phyloP scores from a whole-genome alignment of 805 yeast genomes.

The Metschnikowia picachoensis region DNA sequence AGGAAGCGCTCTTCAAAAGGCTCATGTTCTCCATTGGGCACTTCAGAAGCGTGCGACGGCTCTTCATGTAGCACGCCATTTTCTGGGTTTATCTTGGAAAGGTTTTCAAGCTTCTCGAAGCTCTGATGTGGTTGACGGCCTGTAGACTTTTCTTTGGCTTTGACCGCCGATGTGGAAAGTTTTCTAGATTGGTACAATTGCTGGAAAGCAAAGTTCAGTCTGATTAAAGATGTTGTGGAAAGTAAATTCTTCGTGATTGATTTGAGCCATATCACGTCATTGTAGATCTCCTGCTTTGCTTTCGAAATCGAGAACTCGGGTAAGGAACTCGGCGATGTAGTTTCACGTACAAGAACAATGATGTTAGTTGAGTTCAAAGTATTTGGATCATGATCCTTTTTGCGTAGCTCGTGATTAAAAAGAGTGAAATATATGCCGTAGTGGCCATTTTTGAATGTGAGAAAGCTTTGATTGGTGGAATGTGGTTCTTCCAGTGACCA shows the following conservation, averaged over 20 bases:
- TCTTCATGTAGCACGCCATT: not conserved
- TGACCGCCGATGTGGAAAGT: constrained; percentile 6
- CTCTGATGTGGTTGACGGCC: not conserved
- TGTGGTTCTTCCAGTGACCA: constrained; percentile 26
- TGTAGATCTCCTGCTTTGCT: constrained; percentile 28
- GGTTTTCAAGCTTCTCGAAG: not conserved
- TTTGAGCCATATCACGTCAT: constrained; percentile 25
- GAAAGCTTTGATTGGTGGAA: constrained; percentile 21
- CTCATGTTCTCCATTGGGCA: not conserved
- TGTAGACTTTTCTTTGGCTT: not conserved
- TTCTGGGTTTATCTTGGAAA: not conserved
- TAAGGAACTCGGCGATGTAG: not conserved
- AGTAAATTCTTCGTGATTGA: constrained; percentile 19
- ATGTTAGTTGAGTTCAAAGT: constrained; percentile 4
- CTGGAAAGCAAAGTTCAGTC: constrained; percentile 7
- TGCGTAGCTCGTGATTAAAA: constrained; percentile 32
- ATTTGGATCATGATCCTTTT: constrained; percentile 14
- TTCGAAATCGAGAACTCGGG: constrained; percentile 29
- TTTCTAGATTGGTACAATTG: constrained; percentile 7
- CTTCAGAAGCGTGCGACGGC: no score
- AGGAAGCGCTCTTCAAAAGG: constrained; percentile 21
- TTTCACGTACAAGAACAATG: constrained; percentile 9
- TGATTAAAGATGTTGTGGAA: constrained; percentile 21
- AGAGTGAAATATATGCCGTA: constrained; percentile 41
- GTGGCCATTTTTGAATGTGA: constrained; percentile 37